Evolutionary conservation across 495 filamentous ascomycete genomes (phyloP).

Genomic region (Clavariopsis aquatica): DNA sequence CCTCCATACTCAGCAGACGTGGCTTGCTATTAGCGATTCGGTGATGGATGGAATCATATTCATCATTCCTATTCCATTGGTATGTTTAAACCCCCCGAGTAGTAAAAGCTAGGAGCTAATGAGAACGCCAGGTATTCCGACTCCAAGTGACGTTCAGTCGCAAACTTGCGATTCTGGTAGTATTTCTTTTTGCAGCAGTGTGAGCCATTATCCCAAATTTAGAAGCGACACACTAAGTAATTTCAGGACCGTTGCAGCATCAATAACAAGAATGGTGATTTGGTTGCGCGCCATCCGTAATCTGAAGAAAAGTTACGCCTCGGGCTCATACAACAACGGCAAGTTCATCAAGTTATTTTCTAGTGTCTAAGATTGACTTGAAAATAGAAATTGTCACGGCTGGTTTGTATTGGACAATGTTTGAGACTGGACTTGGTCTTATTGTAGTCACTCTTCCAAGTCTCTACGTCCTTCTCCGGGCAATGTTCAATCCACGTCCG

Average conservation of each 20-base stretch:
- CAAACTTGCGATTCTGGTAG: neutral
- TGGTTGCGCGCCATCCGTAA: neutral
- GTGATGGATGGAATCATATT: slow-evolving; percentile 5
- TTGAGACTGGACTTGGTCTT: slow-evolving; percentile 8
- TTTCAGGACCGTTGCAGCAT: slow-evolving; percentile 4
- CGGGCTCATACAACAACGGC: neutral
- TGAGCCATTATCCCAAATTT: neutral
- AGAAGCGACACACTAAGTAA: neutral
- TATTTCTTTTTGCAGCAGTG: slow-evolving; percentile 9
- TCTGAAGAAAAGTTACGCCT: neutral
- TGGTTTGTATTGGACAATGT: slow-evolving; percentile 15
- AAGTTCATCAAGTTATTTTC: neutral
- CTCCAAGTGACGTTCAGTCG: slow-evolving; percentile 6
- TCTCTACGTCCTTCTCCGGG: neutral
- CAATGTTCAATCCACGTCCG: neutral
- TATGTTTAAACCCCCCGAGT: neutral
- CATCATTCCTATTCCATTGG: slow-evolving; percentile 7
- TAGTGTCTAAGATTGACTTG: neutral
- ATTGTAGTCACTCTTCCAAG: neutral
- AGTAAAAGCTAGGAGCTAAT: neutral
- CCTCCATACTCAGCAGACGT: neutral
- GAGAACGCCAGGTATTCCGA: neutral
- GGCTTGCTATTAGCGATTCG: slow-evolving; percentile 9
- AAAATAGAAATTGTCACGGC: neutral
- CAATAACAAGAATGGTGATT: slow-evolving; percentile 6